phyloP scores from a whole-genome alignment of 2,329 filamentous ascomycete species.

The Xylaria arbuscula region DNA sequence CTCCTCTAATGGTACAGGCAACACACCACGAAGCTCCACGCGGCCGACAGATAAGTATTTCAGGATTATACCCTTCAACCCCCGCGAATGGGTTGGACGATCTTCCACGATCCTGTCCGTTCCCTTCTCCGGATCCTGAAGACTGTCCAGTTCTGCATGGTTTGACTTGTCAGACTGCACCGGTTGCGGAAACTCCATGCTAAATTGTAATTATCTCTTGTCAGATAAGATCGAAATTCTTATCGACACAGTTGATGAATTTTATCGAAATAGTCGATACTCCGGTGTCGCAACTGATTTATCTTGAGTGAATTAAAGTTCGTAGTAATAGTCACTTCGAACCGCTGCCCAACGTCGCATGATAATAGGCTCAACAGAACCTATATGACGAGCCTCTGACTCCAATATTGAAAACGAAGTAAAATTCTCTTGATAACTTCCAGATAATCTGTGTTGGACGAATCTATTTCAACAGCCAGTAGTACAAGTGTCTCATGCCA shows the following conservation, averaged over 20 bases:
- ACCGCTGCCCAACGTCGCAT: neutral
- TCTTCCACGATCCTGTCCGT: neutral
- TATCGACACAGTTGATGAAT: neutral
- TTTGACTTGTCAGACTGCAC: neutral
- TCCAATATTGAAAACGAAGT: neutral
- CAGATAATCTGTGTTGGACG: neutral
- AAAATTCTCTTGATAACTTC: neutral
- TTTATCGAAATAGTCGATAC: neutral
- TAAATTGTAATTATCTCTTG: neutral
- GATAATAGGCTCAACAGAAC: neutral
- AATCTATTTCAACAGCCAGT: neutral
- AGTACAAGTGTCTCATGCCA: conserved; percentile 1
- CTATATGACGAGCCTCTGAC: neutral
- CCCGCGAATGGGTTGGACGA: neutral
- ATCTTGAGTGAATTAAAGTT: neutral
- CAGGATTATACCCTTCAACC: neutral
- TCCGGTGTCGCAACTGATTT: neutral
- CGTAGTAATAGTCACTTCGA: neutral
- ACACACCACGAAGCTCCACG: conserved; percentile 47
- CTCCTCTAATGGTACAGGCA: conserved; percentile 47
- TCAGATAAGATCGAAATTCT: neutral
- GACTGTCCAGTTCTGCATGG: neutral
- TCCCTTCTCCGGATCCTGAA: conserved; percentile 22
- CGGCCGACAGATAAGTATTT: conserved; percentile 14
- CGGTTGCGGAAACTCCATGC: neutral